Evolutionary conservation across 345 rosid species (phyloP).

Genomic region (Aethionema arabicum): DNA sequence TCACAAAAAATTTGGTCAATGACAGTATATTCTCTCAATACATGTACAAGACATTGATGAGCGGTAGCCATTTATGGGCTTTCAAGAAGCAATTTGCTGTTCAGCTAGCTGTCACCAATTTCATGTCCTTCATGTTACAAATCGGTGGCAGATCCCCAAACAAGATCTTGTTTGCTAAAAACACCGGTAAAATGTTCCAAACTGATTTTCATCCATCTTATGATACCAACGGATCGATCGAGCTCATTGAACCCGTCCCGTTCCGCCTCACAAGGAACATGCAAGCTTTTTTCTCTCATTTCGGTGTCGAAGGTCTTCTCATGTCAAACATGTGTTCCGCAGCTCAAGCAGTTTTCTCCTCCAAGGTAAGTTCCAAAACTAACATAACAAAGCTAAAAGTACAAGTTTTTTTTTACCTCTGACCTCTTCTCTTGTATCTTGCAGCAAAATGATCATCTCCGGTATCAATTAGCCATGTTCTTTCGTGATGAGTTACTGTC

Average conservation of each 20-base stretch:
- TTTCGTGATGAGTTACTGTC: conserved; percentile 94
- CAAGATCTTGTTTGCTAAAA: conserved; percentile 89
- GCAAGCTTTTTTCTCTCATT: conserved; percentile 89
- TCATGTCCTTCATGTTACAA: conserved; percentile 95
- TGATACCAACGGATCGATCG: conserved; percentile 82
- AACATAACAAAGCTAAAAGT: conserved; percentile 15
- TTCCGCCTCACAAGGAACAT: conserved; percentile 96
- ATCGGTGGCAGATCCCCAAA: conserved; percentile 96
- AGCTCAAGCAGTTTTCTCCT: conserved; percentile 82
- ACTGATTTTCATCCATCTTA: conserved; percentile 97
- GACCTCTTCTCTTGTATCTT: conserved; percentile 25
- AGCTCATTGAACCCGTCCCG: conserved; percentile 89
- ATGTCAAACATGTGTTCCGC: conserved; percentile 86
- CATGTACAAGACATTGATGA: conserved; percentile 84
- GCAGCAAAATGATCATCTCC: conserved; percentile 85
- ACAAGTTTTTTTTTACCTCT: conserved; percentile 15
- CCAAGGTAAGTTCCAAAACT: conserved; percentile 47
- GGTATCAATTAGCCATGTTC: conserved; percentile 97
- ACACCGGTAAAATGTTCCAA: conserved; percentile 90
- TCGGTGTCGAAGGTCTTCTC: conserved; percentile 92
- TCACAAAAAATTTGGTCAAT: conserved; percentile 64
- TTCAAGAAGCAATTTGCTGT: conserved; percentile 94
- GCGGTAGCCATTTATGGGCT: conserved; percentile 92
- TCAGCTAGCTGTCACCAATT: conserved; percentile 92
- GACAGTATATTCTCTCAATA: conserved; percentile 90